phyloP scores from a whole-genome alignment of 2,329 filamentous ascomycete genomes.

The Neophaeococcomyces mojaviensis region DNA sequence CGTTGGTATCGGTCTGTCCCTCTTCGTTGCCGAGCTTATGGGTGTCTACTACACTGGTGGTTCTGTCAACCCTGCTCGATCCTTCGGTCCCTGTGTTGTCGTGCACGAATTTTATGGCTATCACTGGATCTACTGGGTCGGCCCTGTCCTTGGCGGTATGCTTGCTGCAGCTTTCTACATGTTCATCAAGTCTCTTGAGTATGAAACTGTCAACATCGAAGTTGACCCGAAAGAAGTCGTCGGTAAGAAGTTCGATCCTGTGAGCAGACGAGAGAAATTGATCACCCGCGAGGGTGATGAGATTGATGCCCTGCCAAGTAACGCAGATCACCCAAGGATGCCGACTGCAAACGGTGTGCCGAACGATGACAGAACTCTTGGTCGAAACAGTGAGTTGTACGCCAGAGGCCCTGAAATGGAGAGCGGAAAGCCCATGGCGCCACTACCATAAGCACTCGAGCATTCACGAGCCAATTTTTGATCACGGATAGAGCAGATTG shows the following conservation, averaged over 20 bases:
- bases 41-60: conserved; percentile 41
- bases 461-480: too few species aligned
- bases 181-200: conserved; percentile 36
- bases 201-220: conserved; percentile 15
- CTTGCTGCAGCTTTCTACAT: conserved; percentile 42
- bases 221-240: conserved; percentile 10
- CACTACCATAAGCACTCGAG: too few species aligned
- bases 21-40: conserved; percentile 15
- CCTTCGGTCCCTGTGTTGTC: conserved; percentile 39
- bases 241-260: conserved; percentile 10
- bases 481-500: too few species aligned
- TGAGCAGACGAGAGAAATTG: background rate
- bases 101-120: conserved; percentile 37
- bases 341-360: too few species aligned
- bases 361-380: too few species aligned
- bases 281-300: background rate
- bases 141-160: conserved; percentile 37
- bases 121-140: conserved; percentile 45
- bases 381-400: too few species aligned
- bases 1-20: conserved; percentile 12
- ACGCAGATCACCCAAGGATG: too few species aligned
- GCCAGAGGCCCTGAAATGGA: too few species aligned
- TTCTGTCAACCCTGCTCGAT: conserved; percentile 41
- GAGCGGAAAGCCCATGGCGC: too few species aligned
- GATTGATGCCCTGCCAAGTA: background rate